Evolutionary conservation across 306 rosid species (phyloP).

Genomic region (Morella rubra): DNA sequence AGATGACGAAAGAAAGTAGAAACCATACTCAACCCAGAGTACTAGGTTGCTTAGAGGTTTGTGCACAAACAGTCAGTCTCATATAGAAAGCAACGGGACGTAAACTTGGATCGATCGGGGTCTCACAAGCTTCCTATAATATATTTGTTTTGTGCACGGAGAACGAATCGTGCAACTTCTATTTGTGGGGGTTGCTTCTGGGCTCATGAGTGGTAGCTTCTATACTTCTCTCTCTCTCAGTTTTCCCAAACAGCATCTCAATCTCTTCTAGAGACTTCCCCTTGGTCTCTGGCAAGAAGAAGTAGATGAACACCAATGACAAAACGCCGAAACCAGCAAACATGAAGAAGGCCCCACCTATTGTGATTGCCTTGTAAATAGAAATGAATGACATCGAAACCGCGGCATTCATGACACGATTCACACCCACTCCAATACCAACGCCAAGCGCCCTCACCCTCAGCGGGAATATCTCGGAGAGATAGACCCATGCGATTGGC

Average conservation of each 20-base stretch:
- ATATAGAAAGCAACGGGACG: neutral
- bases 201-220: neutral
- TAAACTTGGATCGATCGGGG: neutral
- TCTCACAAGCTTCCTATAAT: neutral
- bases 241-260: conserved; percentile 53
- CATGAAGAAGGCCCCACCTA: conserved; percentile 79
- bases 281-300: conserved; percentile 75
- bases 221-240: neutral
- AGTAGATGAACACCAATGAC: conserved; percentile 68
- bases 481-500: conserved; percentile 80
- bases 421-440: conserved; percentile 75
- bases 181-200: neutral
- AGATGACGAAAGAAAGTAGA: too few relatives aligned
- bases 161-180: neutral
- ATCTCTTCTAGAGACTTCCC: conserved; percentile 78
- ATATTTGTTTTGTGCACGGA: neutral
- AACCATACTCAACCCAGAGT: too few relatives aligned
- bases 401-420: conserved; percentile 56
- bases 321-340: conserved; percentile 56
- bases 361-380: conserved; percentile 60
- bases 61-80: neutral
- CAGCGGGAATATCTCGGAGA: conserved; percentile 76
- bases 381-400: conserved; percentile 68
- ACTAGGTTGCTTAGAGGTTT: neutral
- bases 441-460: conserved; percentile 72